A percentile compares a stretch with the other conserved stretches of the same genome.
Conservation (phyloP, 192 early-diverging fungal species). For the Backusella psychrophila region DNA sequence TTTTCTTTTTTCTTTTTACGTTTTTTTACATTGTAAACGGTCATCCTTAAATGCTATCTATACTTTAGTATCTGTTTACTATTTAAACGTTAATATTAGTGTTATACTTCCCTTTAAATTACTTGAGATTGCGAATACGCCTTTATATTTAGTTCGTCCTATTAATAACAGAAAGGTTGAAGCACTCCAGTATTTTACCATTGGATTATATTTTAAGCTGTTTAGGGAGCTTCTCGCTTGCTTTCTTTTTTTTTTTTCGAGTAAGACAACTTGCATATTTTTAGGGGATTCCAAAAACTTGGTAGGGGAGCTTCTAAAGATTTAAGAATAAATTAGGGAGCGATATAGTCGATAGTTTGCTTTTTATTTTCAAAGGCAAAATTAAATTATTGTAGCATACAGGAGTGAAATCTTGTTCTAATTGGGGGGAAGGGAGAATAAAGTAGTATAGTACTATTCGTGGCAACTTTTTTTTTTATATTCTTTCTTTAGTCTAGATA, state of each 20-base stretch:
- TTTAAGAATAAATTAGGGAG: conserved; percentile 2
- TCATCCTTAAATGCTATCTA: too few species aligned
- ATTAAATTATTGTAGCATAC: not conserved
- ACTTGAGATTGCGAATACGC: not conserved
- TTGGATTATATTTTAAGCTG: not conserved
- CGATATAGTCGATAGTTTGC: not conserved
- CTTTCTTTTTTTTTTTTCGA: not conserved
- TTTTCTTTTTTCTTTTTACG: not conserved
- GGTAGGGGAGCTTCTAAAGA: not conserved
- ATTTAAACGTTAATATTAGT: too few species aligned
- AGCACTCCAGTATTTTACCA: not conserved
- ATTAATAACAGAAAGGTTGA: not conserved
- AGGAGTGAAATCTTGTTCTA: not conserved
- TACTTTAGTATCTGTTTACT: too few species aligned
- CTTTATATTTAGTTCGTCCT: not conserved
- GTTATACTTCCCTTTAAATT: not conserved
- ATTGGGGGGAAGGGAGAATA: not conserved
- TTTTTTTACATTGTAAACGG: not conserved
- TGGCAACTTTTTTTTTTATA: not conserved
- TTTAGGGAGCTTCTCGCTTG: not conserved
- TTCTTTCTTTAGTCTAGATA: not conserved
- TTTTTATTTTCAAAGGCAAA: not conserved
- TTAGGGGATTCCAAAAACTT: conserved; percentile 9
- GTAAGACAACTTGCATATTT: not conserved
- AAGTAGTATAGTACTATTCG: not conserved